Evolutionary conservation across 352 stramenopile genomes (phyloP).

Genomic region (Globisporangium cystogenes): DNA sequence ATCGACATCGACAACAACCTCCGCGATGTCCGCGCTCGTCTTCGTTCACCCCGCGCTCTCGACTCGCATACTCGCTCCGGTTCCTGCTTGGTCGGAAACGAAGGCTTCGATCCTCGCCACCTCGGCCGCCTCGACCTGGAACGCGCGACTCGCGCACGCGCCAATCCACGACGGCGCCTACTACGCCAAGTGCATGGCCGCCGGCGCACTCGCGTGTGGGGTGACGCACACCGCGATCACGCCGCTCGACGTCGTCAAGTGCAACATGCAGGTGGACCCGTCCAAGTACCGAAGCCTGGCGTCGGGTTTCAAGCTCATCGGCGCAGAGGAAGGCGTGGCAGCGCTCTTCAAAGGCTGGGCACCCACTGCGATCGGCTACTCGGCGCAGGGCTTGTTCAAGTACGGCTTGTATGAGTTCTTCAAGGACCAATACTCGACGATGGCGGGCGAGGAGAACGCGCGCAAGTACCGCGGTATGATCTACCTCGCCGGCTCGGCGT

Average conservation of each 20-base stretch:
- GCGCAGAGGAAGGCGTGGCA: conserved; percentile 72
- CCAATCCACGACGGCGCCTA: conserved; percentile 86
- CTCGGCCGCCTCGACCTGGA: conserved; percentile 67
- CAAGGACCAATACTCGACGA: conserved; percentile 91
- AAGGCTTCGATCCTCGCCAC: conserved; percentile 46
- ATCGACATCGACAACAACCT: no score
- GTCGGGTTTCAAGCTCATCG: conserved; percentile 81
- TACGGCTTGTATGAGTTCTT: conserved; percentile 96
- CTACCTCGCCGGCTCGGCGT: conserved; percentile 90
- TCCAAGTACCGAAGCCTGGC: conserved; percentile 80
- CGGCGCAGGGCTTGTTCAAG: conserved; percentile 87
- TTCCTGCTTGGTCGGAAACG: no score
- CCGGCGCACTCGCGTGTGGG: conserved; percentile 89
- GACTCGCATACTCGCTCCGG: no score
- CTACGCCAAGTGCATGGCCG: conserved; percentile 95
- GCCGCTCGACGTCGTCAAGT: conserved; percentile 93
- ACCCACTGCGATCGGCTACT: conserved; percentile 91
- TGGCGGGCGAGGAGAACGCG: conserved; percentile 89
- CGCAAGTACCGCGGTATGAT: conserved; percentile 92
- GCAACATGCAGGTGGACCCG: conserved; percentile 93
- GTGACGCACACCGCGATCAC: conserved; percentile 92
- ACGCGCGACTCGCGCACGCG: conserved; percentile 72
- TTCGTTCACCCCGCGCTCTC: no score
- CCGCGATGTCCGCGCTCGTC: no score
- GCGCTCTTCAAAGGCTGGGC: conserved; percentile 91